Conservation (phyloP, 352 stramenopile genomes). For the Chrysophaeum taylorii region DNA sequence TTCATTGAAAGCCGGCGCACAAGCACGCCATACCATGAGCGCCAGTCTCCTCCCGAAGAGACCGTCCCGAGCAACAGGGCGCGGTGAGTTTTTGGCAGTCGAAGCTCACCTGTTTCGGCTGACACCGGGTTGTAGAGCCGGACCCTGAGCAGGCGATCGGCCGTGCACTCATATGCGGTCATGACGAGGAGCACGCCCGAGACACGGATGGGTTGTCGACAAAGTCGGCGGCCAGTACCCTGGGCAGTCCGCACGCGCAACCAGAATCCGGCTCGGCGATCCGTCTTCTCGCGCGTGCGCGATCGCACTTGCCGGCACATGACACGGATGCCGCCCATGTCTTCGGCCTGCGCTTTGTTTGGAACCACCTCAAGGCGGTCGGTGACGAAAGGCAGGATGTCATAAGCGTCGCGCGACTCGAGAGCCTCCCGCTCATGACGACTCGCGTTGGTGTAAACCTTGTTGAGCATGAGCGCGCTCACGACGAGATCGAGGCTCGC, state of each 20-base stretch:
- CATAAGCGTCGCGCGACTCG: constrained; percentile 13
- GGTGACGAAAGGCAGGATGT: constrained; percentile 17
- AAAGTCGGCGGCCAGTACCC: neutral
- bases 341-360: constrained; percentile 13
- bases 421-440: constrained; percentile 16
- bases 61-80: constrained; percentile 9
- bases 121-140: constrained; percentile 20
- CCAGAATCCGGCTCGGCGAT: neutral
- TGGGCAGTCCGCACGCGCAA: neutral
- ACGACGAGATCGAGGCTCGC: constrained; percentile 15
- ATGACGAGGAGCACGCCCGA: neutral
- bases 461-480: neutral
- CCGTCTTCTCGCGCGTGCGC: too few species aligned
- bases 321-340: constrained; percentile 9
- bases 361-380: constrained; percentile 19
- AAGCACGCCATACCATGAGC: constrained; percentile 8
- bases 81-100: constrained; percentile 5
- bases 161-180: neutral
- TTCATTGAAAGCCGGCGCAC: constrained; percentile 5
- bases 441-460: neutral
- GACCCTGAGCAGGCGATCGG: constrained; percentile 10
- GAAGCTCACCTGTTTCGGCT: constrained; percentile 16
- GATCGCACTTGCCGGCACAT: too few species aligned
- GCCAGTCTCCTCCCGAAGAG: constrained; percentile 11
- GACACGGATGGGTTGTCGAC: too few species aligned